A percentile compares a stretch with the other conserved stretches of the same genome.
Evolutionary conservation across 2,329 filamentous ascomycete genomes (phyloP).

Genomic region (Pseudogymnoascus sp.): DNA sequence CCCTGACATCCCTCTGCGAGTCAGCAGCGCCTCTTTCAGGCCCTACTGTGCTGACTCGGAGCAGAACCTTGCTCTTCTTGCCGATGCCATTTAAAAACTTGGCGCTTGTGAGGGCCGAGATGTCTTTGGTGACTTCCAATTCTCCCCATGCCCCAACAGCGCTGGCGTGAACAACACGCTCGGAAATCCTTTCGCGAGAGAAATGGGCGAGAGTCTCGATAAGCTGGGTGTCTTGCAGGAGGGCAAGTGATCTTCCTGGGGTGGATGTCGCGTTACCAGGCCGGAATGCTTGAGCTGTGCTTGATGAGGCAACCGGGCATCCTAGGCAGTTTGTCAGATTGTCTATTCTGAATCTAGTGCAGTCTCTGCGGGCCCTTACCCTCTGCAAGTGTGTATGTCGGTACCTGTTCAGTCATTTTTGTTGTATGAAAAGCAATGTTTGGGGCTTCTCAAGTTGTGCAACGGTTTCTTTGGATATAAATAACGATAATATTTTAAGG

Average conservation of each 20-base stretch:
- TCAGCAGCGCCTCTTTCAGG: slow-evolving; percentile 38
- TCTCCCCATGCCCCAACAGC: slow-evolving; percentile 31
- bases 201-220: background rate
- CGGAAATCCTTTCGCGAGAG: slow-evolving; percentile 12
- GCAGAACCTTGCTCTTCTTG: slow-evolving; percentile 57
- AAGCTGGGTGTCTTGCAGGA: slow-evolving; percentile 1
- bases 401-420: too few species aligned
- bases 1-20: slow-evolving; percentile 39
- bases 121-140: slow-evolving; percentile 16
- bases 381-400: too few species aligned
- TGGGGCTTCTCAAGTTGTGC: too few species aligned
- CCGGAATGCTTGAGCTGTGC: too few species aligned
- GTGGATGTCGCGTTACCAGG: too few species aligned
- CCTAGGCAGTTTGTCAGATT: too few species aligned
- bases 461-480: too few species aligned
- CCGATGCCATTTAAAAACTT: slow-evolving; percentile 49
- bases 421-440: too few species aligned
- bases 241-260: background rate
- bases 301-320: too few species aligned
- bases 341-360: too few species aligned
- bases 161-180: slow-evolving; percentile 50
- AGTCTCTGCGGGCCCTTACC: too few species aligned
- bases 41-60: slow-evolving; percentile 48
- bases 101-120: slow-evolving; percentile 12
- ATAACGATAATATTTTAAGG: too few species aligned